Percentiles rank a stretch among this genome's conserved stretches.
Evolutionary conservation across 768 basidiomycete species (phyloP).

Genomic region (Pholiota microspora): DNA sequence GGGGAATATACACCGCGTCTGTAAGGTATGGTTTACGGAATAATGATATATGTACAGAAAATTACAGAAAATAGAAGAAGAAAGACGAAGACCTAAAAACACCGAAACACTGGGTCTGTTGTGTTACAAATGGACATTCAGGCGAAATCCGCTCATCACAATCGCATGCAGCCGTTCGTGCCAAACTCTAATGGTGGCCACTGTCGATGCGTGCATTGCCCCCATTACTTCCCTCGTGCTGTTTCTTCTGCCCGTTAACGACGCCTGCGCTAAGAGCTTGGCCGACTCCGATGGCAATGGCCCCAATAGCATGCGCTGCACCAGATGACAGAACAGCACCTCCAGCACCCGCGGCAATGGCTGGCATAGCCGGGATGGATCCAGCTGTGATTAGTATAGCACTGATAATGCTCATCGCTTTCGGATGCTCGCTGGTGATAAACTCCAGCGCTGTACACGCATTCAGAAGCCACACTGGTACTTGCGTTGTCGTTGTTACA

Average conservation of each 20-base stretch:
- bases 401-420: constrained; percentile 67
- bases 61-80: neutral
- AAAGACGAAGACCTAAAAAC: no score
- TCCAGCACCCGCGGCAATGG: constrained; percentile 64
- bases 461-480: constrained; percentile 75
- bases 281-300: constrained; percentile 75
- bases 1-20: neutral
- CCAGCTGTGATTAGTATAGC: constrained; percentile 81
- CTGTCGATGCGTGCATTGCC: neutral
- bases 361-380: constrained; percentile 70
- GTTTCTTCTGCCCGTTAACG: constrained; percentile 28
- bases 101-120: neutral
- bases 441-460: constrained; percentile 74
- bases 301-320: constrained; percentile 76
- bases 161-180: neutral
- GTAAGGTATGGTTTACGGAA: neutral
- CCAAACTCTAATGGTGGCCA: constrained; percentile 1
- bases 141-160: neutral
- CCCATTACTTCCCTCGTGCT: constrained; percentile 6
- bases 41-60: neutral
- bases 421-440: constrained; percentile 73
- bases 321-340: constrained; percentile 72
- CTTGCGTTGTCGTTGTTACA: constrained; percentile 48
- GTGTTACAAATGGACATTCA: neutral
- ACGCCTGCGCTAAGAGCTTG: constrained; percentile 38